Conservation (phyloP, 2,329 filamentous ascomycete species). For the Arthrobotrys sinensis region DNA sequence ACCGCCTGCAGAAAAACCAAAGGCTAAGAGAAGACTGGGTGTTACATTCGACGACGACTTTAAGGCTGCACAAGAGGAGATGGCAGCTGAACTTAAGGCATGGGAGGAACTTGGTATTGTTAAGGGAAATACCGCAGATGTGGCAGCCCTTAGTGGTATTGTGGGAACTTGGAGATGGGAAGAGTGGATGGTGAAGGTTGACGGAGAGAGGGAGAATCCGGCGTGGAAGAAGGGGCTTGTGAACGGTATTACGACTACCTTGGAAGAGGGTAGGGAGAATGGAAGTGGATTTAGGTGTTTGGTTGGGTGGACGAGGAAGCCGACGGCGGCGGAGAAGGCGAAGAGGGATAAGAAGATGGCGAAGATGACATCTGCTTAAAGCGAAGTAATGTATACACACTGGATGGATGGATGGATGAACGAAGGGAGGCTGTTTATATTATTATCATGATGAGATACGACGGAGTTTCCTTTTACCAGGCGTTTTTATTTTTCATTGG, state of each 20-base stretch:
- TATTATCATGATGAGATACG: conserved; percentile 24
- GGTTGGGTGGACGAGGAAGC: conserved; percentile 77
- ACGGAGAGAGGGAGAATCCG: conserved; percentile 64
- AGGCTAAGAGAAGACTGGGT: conserved; percentile 68
- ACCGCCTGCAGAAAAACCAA: conserved; percentile 69
- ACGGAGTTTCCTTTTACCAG: conserved; percentile 13
- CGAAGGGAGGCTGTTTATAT: conserved; percentile 12
- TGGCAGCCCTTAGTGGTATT: conserved; percentile 83
- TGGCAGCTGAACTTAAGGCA: conserved; percentile 65
- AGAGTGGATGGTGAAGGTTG: conserved; percentile 86
- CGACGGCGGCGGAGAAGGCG: conserved; percentile 64
- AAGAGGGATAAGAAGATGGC: conserved; percentile 41
- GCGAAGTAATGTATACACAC: conserved; percentile 6
- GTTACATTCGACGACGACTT: conserved; percentile 70
- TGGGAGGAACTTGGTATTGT: conserved; percentile 69
- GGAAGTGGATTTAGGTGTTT: conserved; percentile 76
- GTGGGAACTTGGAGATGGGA: conserved; percentile 94
- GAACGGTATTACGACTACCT: conserved; percentile 74
- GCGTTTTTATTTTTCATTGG: not conserved
- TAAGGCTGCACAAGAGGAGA: conserved; percentile 73
- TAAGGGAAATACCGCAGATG: conserved; percentile 78
- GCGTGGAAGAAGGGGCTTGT: conserved; percentile 68
- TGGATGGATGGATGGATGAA: conserved; percentile 1
- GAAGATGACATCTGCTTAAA: conserved; percentile 26
- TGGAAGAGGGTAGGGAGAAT: conserved; percentile 76